Base-by-base conservation (phyloP, 805 yeast species). In the Candida lessepsii region DNA sequence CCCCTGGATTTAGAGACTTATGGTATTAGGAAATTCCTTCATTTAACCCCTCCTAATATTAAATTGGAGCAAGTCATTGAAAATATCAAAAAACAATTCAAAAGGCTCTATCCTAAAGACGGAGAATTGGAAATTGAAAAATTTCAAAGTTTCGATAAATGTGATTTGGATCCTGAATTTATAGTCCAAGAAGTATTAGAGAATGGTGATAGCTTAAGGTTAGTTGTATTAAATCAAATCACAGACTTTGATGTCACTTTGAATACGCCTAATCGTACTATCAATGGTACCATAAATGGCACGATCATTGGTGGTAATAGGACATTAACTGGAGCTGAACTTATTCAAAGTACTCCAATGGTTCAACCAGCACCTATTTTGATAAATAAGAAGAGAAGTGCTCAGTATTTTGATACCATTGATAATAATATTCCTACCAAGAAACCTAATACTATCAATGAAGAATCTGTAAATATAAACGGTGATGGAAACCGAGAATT, bases 111-210 rank as follows among this genome's bases (percentile, higher is more conserved):
- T 47, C 93, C 93, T 0, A 70, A 70, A 16, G 80, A 75, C 35
- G 76, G 71, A 5, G 71, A 73, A 1, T 56, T 85, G 14, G 67
- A 68, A 5, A 75, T 86, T 29, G 61, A 71, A n/a, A 74, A 76
- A 37, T 60, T 86, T 4, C 95, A 86, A 53, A 91, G 86, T 57
- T 59, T 58, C 29, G 74, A 78, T 43, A 73, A 73, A 41, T 84
- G 90, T 49, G 95, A 86, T 54, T 62, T 86, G 41, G 96, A 86
- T 57, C 90, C 90, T 0, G 95, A 85, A 44, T 86, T 80, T 47
- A 45, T 59, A 2, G 83, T 80, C 0, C 73, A 72, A 8, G 86
- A 84, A 50, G 81, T 85, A 5, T 84, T 86, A 51, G 77, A 41
- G 13, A 49, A 61, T 11, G 67, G 67, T 4, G 71, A 64, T 34